Evolutionary conservation across 2,329 filamentous ascomycete genomes (phyloP), one percentile per base, ranked within the genome.

Genomic region (Proliferodiscus dingleyae): DNA sequence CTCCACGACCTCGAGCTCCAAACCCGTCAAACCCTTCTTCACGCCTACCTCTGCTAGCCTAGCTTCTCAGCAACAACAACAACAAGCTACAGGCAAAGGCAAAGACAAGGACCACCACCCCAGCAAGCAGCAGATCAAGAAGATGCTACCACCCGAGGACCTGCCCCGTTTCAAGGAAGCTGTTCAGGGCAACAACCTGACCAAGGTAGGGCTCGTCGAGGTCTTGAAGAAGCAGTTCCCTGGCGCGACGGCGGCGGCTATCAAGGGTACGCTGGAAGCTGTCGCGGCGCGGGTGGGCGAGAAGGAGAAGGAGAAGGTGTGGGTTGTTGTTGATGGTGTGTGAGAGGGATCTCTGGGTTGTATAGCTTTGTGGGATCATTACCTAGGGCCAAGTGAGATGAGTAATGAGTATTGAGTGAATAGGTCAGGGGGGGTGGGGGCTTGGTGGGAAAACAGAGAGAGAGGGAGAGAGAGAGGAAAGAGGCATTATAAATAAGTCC

Each of bases 161-260:
- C 45, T 64, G 22, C 46, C 53, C 1, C 52, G 47, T 0, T 88
- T 94, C 65, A 89, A 83, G 63, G 68, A 73, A 23, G 79, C 79
- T 1, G 73, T 94, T n/a, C 67, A 81, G 40, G 85, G 81, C 15
- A 85, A 79, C 51, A 77, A 85, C 66, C 70, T 89, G 39, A 86
- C 80, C 30, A 93, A 93, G 66, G 66, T 81, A 2, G 87, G 85
- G 6, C 68, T 93, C 55, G 73, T 88, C 7, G 87, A 91, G 64
- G 74, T 85, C 4, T 65, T 94, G 49, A 87, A 89, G 65, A 83
- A 85, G 61, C 74, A 80, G 55, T 89, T 91, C 54, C 79, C 83
- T 1, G 82, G 82, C 50, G 75, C 83, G 37, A 78, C 83, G 1
- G 87, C 83, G 57, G 78, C 80, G 16, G 77, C 81, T 19, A 80